Evolutionary conservation across 495 filamentous ascomycete genomes (phyloP).

Genomic region (Rusavskia elegans): DNA sequence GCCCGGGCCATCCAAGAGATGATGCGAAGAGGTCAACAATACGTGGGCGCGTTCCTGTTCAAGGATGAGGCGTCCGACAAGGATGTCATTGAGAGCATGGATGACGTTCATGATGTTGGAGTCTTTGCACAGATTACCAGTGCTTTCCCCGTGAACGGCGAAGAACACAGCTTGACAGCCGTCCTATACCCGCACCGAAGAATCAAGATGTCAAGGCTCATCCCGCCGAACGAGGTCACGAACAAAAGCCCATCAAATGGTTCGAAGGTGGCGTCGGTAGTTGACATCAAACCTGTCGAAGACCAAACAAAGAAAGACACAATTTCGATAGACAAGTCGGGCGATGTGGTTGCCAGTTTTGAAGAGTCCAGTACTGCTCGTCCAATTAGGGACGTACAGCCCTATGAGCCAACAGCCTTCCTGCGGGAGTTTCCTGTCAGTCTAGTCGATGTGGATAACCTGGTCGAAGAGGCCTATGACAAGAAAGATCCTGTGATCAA

Average conservation of each 20-base stretch:
- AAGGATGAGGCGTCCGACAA: constrained; percentile 89
- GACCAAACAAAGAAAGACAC: constrained; percentile 33
- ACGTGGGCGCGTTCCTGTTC: constrained; percentile 90
- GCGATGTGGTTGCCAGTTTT: constrained; percentile 93
- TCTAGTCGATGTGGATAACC: constrained; percentile 86
- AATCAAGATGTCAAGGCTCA: constrained; percentile 72
- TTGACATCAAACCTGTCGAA: constrained; percentile 34
- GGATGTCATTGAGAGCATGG: constrained; percentile 71
- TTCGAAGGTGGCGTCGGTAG: constrained; percentile 14
- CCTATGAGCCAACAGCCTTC: constrained; percentile 84
- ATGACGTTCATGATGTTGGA: constrained; percentile 87
- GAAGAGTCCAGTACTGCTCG: constrained; percentile 49
- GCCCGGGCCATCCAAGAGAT: constrained; percentile 83
- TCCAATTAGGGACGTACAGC: constrained; percentile 26
- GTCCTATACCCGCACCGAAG: constrained; percentile 92
- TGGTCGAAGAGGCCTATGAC: constrained; percentile 75
- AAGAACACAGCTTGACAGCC: constrained; percentile 63
- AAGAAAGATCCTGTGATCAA: constrained; percentile 73
- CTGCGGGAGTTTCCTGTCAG: constrained; percentile 79
- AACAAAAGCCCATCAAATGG: constrained; percentile 14
- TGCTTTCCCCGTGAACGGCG: constrained; percentile 73
- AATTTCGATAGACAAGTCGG: constrained; percentile 46
- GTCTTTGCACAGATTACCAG: constrained; percentile 97
- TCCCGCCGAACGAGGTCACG: constrained; percentile 36
- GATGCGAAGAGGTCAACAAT: constrained; percentile 95